Evolutionary conservation across 495 filamentous ascomycete genomes (phyloP).

Genomic region (Beverwykella pulmonaria): DNA sequence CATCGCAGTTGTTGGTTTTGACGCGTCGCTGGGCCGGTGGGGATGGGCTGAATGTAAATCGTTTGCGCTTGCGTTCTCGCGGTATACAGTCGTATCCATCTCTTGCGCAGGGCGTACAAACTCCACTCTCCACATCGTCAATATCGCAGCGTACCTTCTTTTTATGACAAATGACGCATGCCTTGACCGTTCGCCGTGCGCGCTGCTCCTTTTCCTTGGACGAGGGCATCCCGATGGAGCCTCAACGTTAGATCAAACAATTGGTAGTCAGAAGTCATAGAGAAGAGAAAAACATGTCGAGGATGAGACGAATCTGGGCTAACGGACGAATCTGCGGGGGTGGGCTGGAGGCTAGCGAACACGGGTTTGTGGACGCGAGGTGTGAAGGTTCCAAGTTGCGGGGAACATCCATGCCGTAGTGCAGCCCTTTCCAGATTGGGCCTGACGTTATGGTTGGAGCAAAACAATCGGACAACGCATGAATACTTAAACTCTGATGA

Average conservation of each 20-base stretch:
- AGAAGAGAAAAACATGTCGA: background rate
- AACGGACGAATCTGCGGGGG: background rate
- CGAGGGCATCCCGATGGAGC: background rate
- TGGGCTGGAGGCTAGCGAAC: background rate
- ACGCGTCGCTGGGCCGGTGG: constrained; percentile 21
- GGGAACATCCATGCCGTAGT: background rate
- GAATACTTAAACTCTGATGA: too few species aligned
- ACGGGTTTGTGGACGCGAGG: background rate
- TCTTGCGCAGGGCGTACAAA: constrained; percentile 29
- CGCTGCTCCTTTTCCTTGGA: constrained; percentile 8
- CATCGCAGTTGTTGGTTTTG: background rate
- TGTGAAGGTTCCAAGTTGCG: constrained; percentile 5
- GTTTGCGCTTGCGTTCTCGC: constrained; percentile 34
- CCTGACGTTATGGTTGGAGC: background rate
- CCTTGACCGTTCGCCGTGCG: constrained; percentile 30
- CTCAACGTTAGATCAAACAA: background rate
- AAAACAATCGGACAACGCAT: background rate
- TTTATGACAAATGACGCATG: constrained; percentile 40
- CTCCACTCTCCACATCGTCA: constrained; percentile 21
- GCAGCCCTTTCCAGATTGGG: background rate
- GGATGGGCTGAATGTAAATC: constrained; percentile 30
- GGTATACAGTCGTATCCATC: constrained; percentile 38
- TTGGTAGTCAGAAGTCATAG: background rate
- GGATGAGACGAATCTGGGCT: background rate
- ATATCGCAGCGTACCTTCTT: constrained; percentile 38